Conservation (phyloP, 257 asterid genomes). For the Forsythia viridissima region DNA sequence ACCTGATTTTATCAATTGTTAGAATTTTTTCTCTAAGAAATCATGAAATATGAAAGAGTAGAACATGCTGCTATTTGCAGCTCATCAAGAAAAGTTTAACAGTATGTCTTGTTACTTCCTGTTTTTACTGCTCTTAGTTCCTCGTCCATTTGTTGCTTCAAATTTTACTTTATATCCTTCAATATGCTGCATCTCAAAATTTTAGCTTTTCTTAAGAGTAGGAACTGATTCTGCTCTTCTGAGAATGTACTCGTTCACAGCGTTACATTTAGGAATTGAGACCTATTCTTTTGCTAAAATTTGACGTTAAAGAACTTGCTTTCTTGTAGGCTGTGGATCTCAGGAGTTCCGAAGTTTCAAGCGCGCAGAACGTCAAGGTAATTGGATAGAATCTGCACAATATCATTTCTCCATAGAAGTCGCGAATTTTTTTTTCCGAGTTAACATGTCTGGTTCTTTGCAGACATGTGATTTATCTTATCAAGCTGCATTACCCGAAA, state of each 20-base stretch:
- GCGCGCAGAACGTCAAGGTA: slow-evolving; percentile 50
- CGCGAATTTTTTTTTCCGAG: background rate
- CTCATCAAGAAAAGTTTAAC: background rate
- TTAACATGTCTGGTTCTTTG: slow-evolving; percentile 18
- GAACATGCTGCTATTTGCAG: background rate
- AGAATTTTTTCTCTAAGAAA: too few species aligned
- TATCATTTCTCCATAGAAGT: slow-evolving; percentile 1
- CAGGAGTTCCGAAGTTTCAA: slow-evolving; percentile 54
- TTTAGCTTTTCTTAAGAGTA: background rate
- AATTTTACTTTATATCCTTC: background rate
- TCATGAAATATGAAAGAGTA: background rate
- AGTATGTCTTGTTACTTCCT: too few species aligned
- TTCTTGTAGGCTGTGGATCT: slow-evolving; percentile 77
- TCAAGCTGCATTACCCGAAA: slow-evolving; percentile 78
- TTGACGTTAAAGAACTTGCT: slow-evolving; percentile 6
- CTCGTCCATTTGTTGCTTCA: background rate
- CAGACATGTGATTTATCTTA: slow-evolving; percentile 66
- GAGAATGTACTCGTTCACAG: background rate
- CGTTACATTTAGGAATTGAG: background rate
- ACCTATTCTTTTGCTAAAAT: slow-evolving; percentile 10
- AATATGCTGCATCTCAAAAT: background rate
- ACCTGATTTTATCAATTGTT: too few species aligned
- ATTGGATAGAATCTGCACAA: slow-evolving; percentile 11
- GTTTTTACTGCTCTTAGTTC: background rate
- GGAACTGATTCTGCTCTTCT: background rate